Percentiles rank a stretch among this genome's conserved stretches.
These are phyloP conservation scores for Acacia acuminata DNA, from an alignment of 306 rosid species.

Conservation along the genomic window DNA sequence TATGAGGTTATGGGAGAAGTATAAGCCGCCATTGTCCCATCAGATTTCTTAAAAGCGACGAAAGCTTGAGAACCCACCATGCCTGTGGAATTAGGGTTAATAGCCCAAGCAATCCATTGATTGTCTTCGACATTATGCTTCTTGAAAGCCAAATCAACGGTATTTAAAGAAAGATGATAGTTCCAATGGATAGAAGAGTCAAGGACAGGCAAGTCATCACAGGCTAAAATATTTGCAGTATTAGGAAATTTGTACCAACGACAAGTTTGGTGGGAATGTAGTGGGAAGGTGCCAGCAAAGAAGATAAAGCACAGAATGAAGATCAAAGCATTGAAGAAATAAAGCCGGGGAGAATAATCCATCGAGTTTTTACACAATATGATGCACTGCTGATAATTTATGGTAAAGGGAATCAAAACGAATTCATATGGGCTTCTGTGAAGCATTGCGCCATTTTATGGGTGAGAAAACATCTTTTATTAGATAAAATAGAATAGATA, in stretches of 20 bases:
- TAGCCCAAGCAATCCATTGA: slow-evolving; percentile 48
- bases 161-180: slow-evolving; percentile 21
- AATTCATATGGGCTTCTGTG: no score
- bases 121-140: background rate
- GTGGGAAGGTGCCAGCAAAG: background rate
- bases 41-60: background rate
- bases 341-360: background rate
- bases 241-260: slow-evolving; percentile 7
- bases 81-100: slow-evolving; percentile 44
- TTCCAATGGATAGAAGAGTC: slow-evolving; percentile 41
- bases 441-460: no score
- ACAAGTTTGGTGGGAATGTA: slow-evolving; percentile 5
- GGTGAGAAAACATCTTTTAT: no score
- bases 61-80: slow-evolving; percentile 52
- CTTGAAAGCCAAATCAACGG: slow-evolving; percentile 37
- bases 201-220: slow-evolving; percentile 27
- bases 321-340: background rate
- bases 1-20: slow-evolving; percentile 31
- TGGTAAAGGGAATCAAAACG: no score
- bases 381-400: background rate
- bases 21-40: slow-evolving; percentile 24
- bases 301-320: background rate
- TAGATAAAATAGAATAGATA: no score
- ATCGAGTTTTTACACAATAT: background rate
- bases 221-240: background rate